These are phyloP conservation scores for Baudoinia panamericana DNA, from an alignment of 495 filamentous ascomycete genomes.

Conservation along the genomic window DNA sequence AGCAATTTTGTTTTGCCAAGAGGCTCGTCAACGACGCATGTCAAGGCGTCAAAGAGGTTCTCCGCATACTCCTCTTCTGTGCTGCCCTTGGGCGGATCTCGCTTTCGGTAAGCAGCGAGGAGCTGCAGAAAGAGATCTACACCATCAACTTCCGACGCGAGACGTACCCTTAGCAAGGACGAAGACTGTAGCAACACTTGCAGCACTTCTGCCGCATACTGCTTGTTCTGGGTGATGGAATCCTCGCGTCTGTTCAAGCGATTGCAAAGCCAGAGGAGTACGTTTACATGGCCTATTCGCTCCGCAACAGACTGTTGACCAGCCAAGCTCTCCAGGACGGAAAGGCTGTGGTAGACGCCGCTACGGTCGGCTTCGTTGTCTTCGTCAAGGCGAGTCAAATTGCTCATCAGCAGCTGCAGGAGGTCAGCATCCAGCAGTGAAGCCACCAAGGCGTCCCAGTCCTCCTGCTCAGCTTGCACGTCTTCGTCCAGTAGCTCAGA, in stretches of 20 bases:
- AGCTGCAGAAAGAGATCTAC: slow-evolving; percentile 72
- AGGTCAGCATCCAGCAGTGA: slow-evolving; percentile 72
- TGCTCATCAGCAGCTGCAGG: slow-evolving; percentile 67
- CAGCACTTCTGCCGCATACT: slow-evolving; percentile 84
- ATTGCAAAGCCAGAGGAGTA: slow-evolving; percentile 64
- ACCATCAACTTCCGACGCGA: slow-evolving; percentile 44
- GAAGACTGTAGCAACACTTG: slow-evolving; percentile 73
- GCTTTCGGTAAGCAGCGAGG: slow-evolving; percentile 75
- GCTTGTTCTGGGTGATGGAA: slow-evolving; percentile 72
- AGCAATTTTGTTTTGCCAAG: slow-evolving; percentile 71
- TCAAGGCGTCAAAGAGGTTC: slow-evolving; percentile 76
- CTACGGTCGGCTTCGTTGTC: slow-evolving; percentile 59
- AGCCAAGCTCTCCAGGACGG: slow-evolving; percentile 75
- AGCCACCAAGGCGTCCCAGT: slow-evolving; percentile 74
- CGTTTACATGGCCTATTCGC: slow-evolving; percentile 52
- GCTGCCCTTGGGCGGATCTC: slow-evolving; percentile 72
- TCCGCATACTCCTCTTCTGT: slow-evolving; percentile 92
- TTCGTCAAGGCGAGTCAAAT: slow-evolving; percentile 76
- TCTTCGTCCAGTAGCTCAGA: slow-evolving; percentile 91
- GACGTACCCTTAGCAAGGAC: slow-evolving; percentile 43
- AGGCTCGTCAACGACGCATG: slow-evolving; percentile 62
- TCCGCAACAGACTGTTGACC: slow-evolving; percentile 54
- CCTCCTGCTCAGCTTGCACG: slow-evolving; percentile 64
- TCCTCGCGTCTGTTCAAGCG: slow-evolving; percentile 53
- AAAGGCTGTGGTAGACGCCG: slow-evolving; percentile 76